Evolutionary conservation across 169 alveolate genomes (phyloP).

Genomic region (Plasmodium reichenowi): DNA sequence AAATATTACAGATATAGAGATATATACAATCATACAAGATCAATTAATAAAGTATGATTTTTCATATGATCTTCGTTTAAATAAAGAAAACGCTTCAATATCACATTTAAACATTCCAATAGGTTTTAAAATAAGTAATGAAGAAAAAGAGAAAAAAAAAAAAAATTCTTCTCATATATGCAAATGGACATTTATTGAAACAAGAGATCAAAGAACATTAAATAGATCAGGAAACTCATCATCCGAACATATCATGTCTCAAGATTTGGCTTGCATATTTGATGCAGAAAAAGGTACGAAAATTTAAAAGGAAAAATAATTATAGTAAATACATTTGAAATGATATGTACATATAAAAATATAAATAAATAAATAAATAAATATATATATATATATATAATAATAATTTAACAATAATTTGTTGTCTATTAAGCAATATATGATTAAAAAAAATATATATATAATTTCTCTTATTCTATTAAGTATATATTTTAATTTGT

Average conservation of each 20-base stretch:
- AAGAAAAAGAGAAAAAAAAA: conserved; percentile 53
- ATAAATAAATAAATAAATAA: not conserved
- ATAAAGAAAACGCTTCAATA: conserved; percentile 78
- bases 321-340: not conserved
- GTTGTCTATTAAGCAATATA: not conserved
- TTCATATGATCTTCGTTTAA: conserved; percentile 80
- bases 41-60: conserved; percentile 75
- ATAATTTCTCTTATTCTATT: not conserved
- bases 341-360: conserved; percentile 1
- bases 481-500: not conserved
- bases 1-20: conserved; percentile 79
- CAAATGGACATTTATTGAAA: conserved; percentile 58
- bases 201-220: conserved; percentile 30
- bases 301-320: not conserved
- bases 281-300: conserved; percentile 67
- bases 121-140: conserved; percentile 40
- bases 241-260: conserved; percentile 41
- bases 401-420: not conserved
- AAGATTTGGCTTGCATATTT: conserved; percentile 55
- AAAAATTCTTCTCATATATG: conserved; percentile 32
- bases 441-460: not conserved
- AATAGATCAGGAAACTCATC: conserved; percentile 16
- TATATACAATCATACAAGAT: conserved; percentile 77
- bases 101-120: conserved; percentile 38
- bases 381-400: not conserved